Base-by-base conservation (phyloP, 2,329 filamentous ascomycete genomes). In the Aureobasidium sp. region DNA sequence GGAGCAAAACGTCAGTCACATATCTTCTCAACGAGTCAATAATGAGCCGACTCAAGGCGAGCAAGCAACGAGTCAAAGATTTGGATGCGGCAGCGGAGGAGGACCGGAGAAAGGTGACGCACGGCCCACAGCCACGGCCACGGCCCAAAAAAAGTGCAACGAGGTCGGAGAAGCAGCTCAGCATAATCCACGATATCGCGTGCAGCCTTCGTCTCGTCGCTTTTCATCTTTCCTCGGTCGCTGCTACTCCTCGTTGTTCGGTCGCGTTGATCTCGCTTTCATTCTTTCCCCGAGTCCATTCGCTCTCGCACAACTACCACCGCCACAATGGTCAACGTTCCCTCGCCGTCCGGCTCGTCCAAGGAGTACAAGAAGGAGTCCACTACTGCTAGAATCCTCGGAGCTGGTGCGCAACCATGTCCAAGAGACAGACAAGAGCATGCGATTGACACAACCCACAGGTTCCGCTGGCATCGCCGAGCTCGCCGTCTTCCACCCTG, bases 401-500 rank as follows among this genome's bases (percentile, higher is more conserved):
- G 93, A 64, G 96, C 93, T 66, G 93, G 93, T 96, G 76, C 53
- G 71, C 42, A 29, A 49, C 51, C 47, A 22, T 0, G 45, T 24
- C 14, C 7, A 14, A 7, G 19, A 14, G 6, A 16, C 19, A 11
- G 54, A 38, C 37, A 42, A 8, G 27, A 17, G 22, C 16, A 22
- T 10, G 17, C 22, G 30, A n/a, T 17, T 56, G 49, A 59, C 42
- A 47, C 45, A 22, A 29, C n/a, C n/a, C 58, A 32, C 63, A 96
- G 90, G 90, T 66, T 88, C 84, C 67, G 90, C 90, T 67, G 90
- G 90, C 76, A 91, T 96, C 70, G 85, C 90, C 64, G 91, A 96
- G 74, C 78, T 96, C 66, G 83, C 89, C 66, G 83, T 96, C 70
- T 96, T 96, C 78, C 89, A 95, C 69, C 89, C 89, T 59, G 89